Conservation (phyloP, 345 rosid species). For the Lepidium aucheri region DNA sequence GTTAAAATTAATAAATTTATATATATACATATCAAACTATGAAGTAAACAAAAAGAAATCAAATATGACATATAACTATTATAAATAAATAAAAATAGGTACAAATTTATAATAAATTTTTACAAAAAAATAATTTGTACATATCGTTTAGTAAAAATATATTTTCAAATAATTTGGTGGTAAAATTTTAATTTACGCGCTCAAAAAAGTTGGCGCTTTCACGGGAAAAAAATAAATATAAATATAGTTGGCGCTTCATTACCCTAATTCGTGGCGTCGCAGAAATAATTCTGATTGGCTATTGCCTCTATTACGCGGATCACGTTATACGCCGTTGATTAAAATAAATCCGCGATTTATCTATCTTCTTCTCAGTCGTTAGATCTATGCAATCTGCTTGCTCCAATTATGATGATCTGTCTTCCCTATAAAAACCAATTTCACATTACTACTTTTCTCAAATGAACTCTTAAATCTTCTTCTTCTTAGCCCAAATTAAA, state of each 20-base stretch:
- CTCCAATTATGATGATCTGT: background rate
- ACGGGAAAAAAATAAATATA: too few species aligned
- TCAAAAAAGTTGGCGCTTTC: too few species aligned
- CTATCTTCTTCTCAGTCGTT: slow-evolving; percentile 5
- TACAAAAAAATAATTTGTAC: too few species aligned
- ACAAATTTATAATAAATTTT: too few species aligned
- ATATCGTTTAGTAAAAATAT: too few species aligned
- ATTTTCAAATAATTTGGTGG: too few species aligned
- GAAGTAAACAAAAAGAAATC: too few species aligned
- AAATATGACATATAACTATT: too few species aligned
- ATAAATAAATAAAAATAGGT: too few species aligned
- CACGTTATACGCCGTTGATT: background rate
- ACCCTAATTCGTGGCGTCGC: background rate
- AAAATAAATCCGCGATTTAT: background rate
- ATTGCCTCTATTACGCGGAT: background rate
- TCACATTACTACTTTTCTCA: background rate
- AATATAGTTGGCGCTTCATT: slow-evolving; percentile 10
- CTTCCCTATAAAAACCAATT: slow-evolving; percentile 5
- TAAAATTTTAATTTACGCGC: too few species aligned
- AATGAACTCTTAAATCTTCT: background rate
- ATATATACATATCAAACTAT: too few species aligned
- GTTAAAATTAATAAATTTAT: too few species aligned
- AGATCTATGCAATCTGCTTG: background rate
- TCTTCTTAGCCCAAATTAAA: background rate
- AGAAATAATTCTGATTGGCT: slow-evolving; percentile 1